Percentiles rank a stretch among this genome's conserved stretches.
Conservation (phyloP, 257 asterid genomes). For the Solanum pennellii region DNA sequence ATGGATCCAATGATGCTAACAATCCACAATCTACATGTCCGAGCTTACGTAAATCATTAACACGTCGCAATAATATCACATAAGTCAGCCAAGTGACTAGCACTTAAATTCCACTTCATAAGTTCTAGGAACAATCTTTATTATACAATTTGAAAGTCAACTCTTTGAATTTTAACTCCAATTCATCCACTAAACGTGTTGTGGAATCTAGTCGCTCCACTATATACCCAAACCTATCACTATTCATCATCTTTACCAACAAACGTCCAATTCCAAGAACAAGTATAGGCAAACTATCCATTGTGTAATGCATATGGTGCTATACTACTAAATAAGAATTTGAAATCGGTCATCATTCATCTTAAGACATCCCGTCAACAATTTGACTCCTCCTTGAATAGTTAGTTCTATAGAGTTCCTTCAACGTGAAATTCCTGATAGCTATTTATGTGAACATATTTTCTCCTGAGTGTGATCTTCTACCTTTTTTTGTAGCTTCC, state of each 20-base stretch:
- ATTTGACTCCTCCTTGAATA: background rate
- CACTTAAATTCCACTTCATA: background rate
- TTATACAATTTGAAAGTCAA: background rate
- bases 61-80: background rate
- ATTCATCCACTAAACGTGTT: background rate
- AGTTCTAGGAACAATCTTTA: background rate
- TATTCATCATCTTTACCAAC: background rate
- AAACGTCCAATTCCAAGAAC: background rate
- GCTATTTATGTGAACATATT: background rate
- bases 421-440: background rate
- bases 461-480: background rate
- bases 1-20: background rate
- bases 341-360: background rate
- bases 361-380: background rate
- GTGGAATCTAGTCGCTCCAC: background rate
- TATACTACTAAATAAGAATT: background rate
- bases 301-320: background rate
- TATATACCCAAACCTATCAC: background rate
- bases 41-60: background rate
- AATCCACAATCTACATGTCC: background rate
- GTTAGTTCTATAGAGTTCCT: background rate
- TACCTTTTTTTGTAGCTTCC: background rate
- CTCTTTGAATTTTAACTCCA: background rate
- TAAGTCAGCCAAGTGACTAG: background rate
- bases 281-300: background rate